Conservation (phyloP, 2,329 filamentous ascomycete genomes). For the Phialemoniopsis sp. region DNA sequence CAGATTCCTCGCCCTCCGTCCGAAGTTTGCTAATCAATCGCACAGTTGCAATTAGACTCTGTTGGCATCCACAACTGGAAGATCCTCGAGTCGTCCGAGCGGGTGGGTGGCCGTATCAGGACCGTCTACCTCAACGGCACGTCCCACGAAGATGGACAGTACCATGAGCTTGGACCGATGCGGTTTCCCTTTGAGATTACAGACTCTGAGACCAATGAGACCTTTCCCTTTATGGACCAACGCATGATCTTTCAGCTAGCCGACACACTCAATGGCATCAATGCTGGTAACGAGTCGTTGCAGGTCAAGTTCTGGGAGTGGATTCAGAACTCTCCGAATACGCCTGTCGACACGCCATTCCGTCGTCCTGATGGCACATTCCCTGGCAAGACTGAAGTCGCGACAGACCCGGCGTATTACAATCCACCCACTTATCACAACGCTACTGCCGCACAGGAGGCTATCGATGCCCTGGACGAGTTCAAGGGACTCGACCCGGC, state of each 20-base stretch:
- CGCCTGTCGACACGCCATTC: conserved; percentile 20
- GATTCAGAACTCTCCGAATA: conserved; percentile 30
- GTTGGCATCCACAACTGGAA: conserved; percentile 39
- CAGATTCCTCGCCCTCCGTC: no score
- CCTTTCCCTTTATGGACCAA: conserved; percentile 34
- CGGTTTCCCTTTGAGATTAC: conserved; percentile 33
- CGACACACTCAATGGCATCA: conserved; percentile 31
- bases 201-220: conserved; percentile 33
- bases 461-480: conserved; percentile 15
- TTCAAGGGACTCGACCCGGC: conserved; percentile 16
- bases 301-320: conserved; percentile 35
- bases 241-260: conserved; percentile 36
- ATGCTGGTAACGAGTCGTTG: conserved; percentile 25
- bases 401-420: no score
- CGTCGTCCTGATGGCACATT: no score
- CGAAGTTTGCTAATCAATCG: no score
- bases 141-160: conserved; percentile 18
- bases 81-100: conserved; percentile 33
- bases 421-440: no score
- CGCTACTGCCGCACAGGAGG: no score
- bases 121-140: conserved; percentile 36
- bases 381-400: no score
- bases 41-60: conserved; percentile 33
- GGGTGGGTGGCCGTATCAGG: conserved; percentile 36
- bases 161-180: conserved; percentile 37